Evolutionary conservation across 441 rosid species (phyloP).

Genomic region (Populus hybrid): DNA sequence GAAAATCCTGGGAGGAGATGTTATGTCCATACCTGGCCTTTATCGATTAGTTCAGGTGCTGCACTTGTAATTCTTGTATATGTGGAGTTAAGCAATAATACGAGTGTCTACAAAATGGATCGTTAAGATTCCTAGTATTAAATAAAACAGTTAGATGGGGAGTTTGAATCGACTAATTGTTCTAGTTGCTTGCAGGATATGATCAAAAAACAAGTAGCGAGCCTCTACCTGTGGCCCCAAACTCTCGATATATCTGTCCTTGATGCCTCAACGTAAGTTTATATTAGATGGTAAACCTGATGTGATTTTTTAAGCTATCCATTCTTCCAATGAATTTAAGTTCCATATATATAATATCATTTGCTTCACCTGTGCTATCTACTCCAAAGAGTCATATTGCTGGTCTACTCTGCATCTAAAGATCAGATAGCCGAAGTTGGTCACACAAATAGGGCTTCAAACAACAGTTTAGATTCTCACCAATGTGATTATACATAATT

Average conservation of each 20-base stretch:
- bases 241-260: conserved; percentile 66
- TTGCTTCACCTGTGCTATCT: neutral
- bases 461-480: no score
- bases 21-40: conserved; percentile 93
- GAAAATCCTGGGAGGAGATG: conserved; percentile 80
- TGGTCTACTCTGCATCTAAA: neutral
- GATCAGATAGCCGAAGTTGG: neutral
- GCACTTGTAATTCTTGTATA: conserved; percentile 38
- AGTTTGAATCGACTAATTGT: neutral
- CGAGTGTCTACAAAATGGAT: neutral
- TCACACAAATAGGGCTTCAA: no score
- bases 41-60: conserved; percentile 89
- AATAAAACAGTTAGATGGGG: neutral
- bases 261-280: conserved; percentile 69
- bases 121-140: neutral
- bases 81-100: neutral
- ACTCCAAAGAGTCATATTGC: neutral
- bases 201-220: conserved; percentile 64
- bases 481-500: neutral
- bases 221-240: conserved; percentile 80
- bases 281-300: neutral
- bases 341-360: neutral
- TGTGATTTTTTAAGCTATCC: neutral
- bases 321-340: neutral
- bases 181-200: conserved; percentile 48